phyloP scores from a whole-genome alignment of 2,329 filamentous ascomycete species.

The Ceratocystis destructans region DNA sequence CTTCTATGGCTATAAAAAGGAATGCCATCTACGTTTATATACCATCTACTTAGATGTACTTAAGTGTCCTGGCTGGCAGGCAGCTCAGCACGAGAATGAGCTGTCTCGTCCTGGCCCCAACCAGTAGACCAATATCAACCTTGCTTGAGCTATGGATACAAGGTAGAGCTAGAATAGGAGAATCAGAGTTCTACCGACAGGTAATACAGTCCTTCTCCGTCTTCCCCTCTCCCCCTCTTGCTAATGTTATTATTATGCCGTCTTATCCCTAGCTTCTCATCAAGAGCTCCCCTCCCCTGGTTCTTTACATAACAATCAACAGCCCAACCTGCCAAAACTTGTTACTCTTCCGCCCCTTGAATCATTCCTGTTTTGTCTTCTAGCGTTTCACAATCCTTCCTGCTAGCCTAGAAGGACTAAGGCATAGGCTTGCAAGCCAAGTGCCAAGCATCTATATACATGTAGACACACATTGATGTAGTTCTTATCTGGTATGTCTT shows the following conservation, averaged over 20 bases:
- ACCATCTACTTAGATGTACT: no score
- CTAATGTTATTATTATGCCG: neutral
- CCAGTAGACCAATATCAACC: no score
- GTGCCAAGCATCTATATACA: neutral
- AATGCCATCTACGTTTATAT: no score
- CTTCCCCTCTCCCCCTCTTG: neutral
- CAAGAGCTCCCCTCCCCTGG: neutral
- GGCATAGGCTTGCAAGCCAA: neutral
- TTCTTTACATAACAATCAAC: neutral
- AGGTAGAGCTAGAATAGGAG: no score
- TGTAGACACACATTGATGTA: neutral
- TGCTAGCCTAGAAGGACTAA: neutral
- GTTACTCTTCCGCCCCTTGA: neutral
- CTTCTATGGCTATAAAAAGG: no score
- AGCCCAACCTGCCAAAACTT: neutral
- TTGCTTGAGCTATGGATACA: no score
- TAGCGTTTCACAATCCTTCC: slow-evolving; percentile 9
- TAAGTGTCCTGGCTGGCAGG: no score
- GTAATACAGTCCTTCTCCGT: neutral
- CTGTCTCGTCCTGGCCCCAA: no score
- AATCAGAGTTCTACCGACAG: neutral
- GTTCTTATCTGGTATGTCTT: no score
- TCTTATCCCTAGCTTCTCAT: no score
- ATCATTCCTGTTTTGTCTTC: neutral
- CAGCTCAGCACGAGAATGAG: no score